Percentiles rank a stretch among this genome's conserved stretches.
Conservation (phyloP, 257 asterid species). For the Striga asiatica region DNA sequence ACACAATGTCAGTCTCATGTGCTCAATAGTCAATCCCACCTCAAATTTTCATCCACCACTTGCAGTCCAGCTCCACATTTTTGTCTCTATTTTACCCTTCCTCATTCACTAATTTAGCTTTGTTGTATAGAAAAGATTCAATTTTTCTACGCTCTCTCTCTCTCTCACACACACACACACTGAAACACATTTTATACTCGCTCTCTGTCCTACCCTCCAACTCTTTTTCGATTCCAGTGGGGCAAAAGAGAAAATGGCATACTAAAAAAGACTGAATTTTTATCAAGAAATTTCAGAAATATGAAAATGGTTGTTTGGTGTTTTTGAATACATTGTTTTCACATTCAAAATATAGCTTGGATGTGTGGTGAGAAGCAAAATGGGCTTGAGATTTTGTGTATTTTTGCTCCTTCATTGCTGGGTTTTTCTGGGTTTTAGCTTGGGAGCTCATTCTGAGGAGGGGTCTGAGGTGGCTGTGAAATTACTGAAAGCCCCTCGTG, state of each 20-base stretch:
- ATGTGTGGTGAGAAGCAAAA: slow-evolving; percentile 8
- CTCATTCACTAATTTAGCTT: slow-evolving; percentile 12
- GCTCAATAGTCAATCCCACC: slow-evolving; percentile 44
- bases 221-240: neutral
- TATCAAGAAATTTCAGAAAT: slow-evolving; percentile 7
- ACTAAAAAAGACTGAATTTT: neutral
- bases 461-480: slow-evolving; percentile 35
- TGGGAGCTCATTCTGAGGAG: slow-evolving; percentile 15
- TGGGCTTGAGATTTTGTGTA: slow-evolving; percentile 26
- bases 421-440: slow-evolving; percentile 27
- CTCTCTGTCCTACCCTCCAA: slow-evolving; percentile 1
- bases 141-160: slow-evolving; percentile 3
- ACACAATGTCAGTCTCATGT: slow-evolving; percentile 64
- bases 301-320: neutral
- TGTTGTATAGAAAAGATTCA: too few species aligned
- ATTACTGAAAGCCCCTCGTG: slow-evolving; percentile 53
- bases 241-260: neutral
- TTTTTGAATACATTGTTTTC: neutral
- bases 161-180: slow-evolving; percentile 3
- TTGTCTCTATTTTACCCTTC: slow-evolving; percentile 16
- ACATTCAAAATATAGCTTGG: too few species aligned
- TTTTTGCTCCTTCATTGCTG: slow-evolving; percentile 31
- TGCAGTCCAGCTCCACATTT: slow-evolving; percentile 5
- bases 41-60: slow-evolving; percentile 36
- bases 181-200: slow-evolving; percentile 2